Evolutionary conservation across 345 rosid species (phyloP), one percentile per base, ranked within the genome.

Genomic region (Moricandia moricandioides): DNA sequence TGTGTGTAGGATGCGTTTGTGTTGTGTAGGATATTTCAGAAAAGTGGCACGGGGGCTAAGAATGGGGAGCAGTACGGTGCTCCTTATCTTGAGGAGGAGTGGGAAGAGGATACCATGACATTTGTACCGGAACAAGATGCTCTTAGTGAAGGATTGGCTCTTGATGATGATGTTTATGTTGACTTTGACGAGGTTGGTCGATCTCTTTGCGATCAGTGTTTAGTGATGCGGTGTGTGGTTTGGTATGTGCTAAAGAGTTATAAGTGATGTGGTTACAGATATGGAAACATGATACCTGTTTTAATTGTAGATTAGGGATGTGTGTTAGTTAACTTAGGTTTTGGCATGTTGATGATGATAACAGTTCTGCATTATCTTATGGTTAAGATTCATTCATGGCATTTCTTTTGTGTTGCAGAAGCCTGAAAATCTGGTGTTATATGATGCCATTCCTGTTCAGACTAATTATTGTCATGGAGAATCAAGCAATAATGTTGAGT

Each of bases 61-160:
- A 95, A 95, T 45, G 99, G 99, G n/a, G 99, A 95, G 79, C 91
- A 95, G 80, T 95, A 95, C 69, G 99, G 99, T 39, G 99, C 99
- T 7, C 99, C 99, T 0, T 95, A 84, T 75, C 72, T 92, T 72
- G 99, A 92, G 75, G 99, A 95, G 83, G 98, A 92, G 63, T 95
- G 98, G 99, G 97, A 90, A 71, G 78, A 74, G 39, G 79, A 72
- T 69, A 86, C 81, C 26, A 83, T 71, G 69, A 79, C 82, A 34
- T 43, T 81, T 27, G 76, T 87, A 37, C 91, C 92, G 0, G 85
- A 88, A 49, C 87, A 79, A 80, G 89, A 81, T 65, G 74, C 72
- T 64, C 78, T 78, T 24, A 52, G 82, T 52, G 85, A 85, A 62
- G 68, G 71, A 16, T 64, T 71, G 21, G 62, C 56, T 27, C 27